Base-by-base conservation (phyloP, 495 filamentous ascomycete genomes). In the Penicillium samsonianum region DNA sequence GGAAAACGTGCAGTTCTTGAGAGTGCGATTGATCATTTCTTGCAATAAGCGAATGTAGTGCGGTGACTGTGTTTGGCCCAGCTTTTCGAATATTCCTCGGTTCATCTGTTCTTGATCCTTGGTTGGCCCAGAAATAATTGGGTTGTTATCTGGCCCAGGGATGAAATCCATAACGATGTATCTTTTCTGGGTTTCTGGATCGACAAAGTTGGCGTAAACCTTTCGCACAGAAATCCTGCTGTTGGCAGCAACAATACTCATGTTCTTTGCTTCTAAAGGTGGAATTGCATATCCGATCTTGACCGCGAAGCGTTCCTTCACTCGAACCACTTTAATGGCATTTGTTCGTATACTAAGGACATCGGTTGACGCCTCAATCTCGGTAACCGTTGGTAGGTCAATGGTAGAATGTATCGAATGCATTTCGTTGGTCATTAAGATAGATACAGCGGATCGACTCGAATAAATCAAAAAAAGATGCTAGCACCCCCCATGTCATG, bases 121-220 rank as follows among this genome's bases (percentile, higher is more conserved):
- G 37, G 50, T 50, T 19, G 30, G 53, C 33, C 43, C 53, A 3
- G 42, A 55, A 33, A 55, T 48, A 3, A 26, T 19, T 48, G 19
- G 43, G 31, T 55, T 28, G 43, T 55, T 22, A 40, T 55, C 52
- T 30, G 26, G 52, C 19, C 65, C 58, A 28, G 35, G 55, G 37
- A 68, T 11, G 26, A 59, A 63, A 54, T 68, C 52, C 58, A 68
- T 65, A 50, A 65, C 56, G 28, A 65, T 62, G 50, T 55, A 68
- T 25, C 43, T 54, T 43, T 53, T 59, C 14, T 59, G 31, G 37
- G 60, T 65, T 5, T 64, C 55, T 2, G 47, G 51, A 30, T 68
- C 60, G 14, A 52, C 22, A 33, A 68, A 68, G 28, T 56, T 31
- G 44, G 40, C 63, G 40, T 61, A 25, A 54, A 64, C 55, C 38